phyloP scores from a whole-genome alignment of 305 asterid genomes.

The Euphrasia arctica region DNA sequence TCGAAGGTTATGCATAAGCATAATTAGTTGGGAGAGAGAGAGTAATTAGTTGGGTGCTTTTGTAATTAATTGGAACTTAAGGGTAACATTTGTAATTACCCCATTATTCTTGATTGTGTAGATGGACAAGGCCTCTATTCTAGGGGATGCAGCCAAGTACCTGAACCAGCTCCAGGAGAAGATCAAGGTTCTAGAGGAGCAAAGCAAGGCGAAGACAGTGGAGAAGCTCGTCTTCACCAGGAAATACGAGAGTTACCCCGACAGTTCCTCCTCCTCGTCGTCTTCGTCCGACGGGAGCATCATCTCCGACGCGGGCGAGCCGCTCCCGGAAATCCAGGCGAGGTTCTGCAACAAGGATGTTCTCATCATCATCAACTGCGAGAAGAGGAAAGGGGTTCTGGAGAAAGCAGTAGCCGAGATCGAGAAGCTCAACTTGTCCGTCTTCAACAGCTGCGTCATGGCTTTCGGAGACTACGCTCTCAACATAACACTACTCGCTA shows the following conservation, averaged over 20 bases:
- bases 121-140: constrained; percentile 54
- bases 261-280: constrained; percentile 23
- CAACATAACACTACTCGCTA: constrained; percentile 53
- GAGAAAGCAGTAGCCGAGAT: constrained; percentile 46
- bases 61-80: no score
- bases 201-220: constrained; percentile 39
- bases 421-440: constrained; percentile 56
- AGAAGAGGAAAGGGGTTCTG: constrained; percentile 58
- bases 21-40: no score
- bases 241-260: constrained; percentile 36
- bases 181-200: constrained; percentile 43
- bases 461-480: constrained; percentile 58
- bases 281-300: constrained; percentile 23
- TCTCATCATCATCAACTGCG: constrained; percentile 55
- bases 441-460: constrained; percentile 48
- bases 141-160: constrained; percentile 47
- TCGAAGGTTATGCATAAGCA: no score
- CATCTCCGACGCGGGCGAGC: constrained; percentile 25
- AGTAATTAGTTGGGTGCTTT: no score
- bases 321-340: constrained; percentile 62
- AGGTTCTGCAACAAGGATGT: constrained; percentile 46
- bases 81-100: no score
- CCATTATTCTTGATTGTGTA: not conserved
- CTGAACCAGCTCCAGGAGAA: constrained; percentile 44
- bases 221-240: constrained; percentile 48